These are phyloP conservation scores for Pichia sp. DNA, from an alignment of 1,139 yeast genomes.

Conservation along the genomic window DNA sequence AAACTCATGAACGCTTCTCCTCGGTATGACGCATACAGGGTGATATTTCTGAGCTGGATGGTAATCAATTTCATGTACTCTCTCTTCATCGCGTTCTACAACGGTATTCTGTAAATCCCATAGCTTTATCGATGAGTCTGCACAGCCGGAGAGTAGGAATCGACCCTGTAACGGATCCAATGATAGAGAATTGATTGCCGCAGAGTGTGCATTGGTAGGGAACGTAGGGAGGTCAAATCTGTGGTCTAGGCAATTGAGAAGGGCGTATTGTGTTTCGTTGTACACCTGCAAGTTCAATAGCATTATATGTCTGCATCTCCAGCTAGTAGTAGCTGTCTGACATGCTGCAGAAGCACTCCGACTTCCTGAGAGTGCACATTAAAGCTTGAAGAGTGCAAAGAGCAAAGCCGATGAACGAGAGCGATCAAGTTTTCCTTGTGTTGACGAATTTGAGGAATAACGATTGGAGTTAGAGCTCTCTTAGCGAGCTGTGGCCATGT, in stretches of 20 bases:
- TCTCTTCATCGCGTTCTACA: background rate
- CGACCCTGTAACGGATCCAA: conserved; percentile 47
- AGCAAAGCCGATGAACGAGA: no score
- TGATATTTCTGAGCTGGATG: no score
- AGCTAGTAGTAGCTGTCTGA: no score
- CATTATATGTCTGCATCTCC: no score
- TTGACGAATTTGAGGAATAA: no score
- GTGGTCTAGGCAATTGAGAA: conserved; percentile 17
- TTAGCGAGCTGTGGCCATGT: no score
- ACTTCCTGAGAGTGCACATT: no score
- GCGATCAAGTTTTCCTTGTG: no score
- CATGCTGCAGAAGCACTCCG: no score
- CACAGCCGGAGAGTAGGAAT: conserved; percentile 64
- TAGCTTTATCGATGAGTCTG: conserved; percentile 62
- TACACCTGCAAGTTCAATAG: conserved; percentile 15
- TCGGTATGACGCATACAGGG: conserved; percentile 40
- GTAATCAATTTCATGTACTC: conserved; percentile 12
- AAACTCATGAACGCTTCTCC: conserved; percentile 54
- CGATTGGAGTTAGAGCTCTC: no score
- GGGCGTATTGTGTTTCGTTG: conserved; percentile 22
- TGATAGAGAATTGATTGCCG: conserved; percentile 57
- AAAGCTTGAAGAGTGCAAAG: no score
- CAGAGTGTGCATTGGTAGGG: conserved; percentile 17
- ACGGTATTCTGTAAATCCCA: conserved; percentile 38
- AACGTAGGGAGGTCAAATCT: conserved; percentile 5